These are phyloP conservation scores for Pugionium dolabratum DNA, from an alignment of 345 rosid genomes.

Conservation along the genomic window DNA sequence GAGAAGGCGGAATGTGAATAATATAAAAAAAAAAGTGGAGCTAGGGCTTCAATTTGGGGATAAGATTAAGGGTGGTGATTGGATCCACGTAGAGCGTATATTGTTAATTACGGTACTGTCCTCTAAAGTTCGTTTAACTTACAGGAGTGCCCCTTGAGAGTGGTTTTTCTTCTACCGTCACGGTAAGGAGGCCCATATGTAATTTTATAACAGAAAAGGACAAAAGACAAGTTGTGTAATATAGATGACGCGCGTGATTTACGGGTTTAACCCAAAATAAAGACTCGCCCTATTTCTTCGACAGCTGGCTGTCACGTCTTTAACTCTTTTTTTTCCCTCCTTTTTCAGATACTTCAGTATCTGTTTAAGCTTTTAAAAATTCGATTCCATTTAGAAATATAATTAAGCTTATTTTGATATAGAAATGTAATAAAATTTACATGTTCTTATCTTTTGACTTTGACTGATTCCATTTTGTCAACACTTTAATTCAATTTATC, in stretches of 20 bases:
- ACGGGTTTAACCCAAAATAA: constrained; percentile 27
- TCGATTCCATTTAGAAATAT: no score
- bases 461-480: no score
- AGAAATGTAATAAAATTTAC: no score
- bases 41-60: constrained; percentile 54
- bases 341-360: neutral
- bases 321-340: neutral
- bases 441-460: no score
- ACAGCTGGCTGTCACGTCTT: constrained; percentile 42
- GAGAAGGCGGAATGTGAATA: constrained; percentile 23
- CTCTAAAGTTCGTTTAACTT: neutral
- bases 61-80: constrained; percentile 63
- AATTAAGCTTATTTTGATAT: no score
- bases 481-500: no score
- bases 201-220: constrained; percentile 15
- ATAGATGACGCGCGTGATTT: constrained; percentile 46
- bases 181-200: constrained; percentile 19
- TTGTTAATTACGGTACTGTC: constrained; percentile 44
- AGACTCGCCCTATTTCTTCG: constrained; percentile 31
- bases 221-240: constrained; percentile 48
- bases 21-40: neutral
- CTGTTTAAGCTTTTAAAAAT: no score
- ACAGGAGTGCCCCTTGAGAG: neutral
- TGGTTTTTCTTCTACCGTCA: neutral
- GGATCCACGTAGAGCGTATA: constrained; percentile 35